Percentiles rank a stretch among this genome's conserved stretches.
These are phyloP conservation scores for Penstemon newberryi DNA, from an alignment of 257 asterid genomes.

Conservation along the genomic window DNA sequence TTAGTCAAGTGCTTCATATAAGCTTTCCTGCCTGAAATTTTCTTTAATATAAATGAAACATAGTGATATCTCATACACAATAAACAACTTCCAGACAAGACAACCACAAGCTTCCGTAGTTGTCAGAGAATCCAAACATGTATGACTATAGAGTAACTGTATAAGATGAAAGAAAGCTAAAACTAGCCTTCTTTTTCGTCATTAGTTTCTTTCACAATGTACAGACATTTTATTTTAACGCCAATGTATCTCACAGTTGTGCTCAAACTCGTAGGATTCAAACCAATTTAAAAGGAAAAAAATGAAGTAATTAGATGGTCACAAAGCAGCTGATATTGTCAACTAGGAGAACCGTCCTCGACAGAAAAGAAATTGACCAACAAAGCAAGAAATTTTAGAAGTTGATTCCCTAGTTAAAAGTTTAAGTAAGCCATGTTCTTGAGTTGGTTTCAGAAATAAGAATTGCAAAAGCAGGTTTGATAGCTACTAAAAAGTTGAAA, in stretches of 20 bases:
- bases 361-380: background rate
- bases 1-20: conserved; percentile 78
- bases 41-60: conserved; percentile 11
- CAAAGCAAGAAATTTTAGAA: conserved; percentile 5
- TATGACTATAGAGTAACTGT: background rate
- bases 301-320: background rate
- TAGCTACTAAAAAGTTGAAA: background rate
- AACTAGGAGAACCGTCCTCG: background rate
- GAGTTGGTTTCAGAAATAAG: background rate
- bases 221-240: background rate
- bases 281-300: background rate
- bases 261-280: background rate
- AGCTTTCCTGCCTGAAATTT: conserved; percentile 72
- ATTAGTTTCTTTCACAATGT: background rate
- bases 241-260: conserved; percentile 4
- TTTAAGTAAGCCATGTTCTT: background rate
- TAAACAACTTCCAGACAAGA: conserved; percentile 12
- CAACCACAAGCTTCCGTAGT: background rate
- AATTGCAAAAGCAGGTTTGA: background rate
- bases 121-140: background rate
- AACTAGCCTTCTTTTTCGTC: background rate
- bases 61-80: conserved; percentile 17
- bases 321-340: background rate
- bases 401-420: background rate
- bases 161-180: background rate